These are phyloP conservation scores for Microdochium bolleyi DNA, from an alignment of 2,329 filamentous ascomycete genomes.

Conservation along the genomic window DNA sequence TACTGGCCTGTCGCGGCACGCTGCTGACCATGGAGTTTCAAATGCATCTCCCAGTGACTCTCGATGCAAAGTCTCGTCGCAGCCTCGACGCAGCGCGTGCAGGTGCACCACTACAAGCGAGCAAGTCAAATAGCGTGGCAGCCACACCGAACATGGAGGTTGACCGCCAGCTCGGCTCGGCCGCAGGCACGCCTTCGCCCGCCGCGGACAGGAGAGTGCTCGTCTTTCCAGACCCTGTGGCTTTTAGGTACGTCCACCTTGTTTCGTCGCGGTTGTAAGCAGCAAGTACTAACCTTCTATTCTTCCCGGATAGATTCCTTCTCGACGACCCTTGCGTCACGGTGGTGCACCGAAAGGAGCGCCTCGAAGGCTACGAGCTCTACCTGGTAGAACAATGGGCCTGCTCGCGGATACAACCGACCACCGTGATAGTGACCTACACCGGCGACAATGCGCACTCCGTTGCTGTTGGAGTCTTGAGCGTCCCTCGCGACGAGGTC, in stretches of 20 bases:
- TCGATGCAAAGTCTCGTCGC: neutral
- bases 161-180: neutral
- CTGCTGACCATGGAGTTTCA: neutral
- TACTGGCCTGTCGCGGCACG: neutral
- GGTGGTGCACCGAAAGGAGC: slow-evolving; percentile 63
- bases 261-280: neutral
- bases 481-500: slow-evolving; percentile 71
- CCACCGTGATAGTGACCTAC: slow-evolving; percentile 85
- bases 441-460: slow-evolving; percentile 77
- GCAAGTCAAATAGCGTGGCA: neutral
- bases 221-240: slow-evolving; percentile 51
- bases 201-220: slow-evolving; percentile 31
- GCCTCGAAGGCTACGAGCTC: slow-evolving; percentile 77
- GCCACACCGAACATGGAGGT: neutral
- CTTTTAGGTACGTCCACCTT: slow-evolving; percentile 35
- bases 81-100: neutral
- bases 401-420: slow-evolving; percentile 83
- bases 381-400: slow-evolving; percentile 98
- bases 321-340: slow-evolving; percentile 74
- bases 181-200: slow-evolving; percentile 12
- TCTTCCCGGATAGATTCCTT: slow-evolving; percentile 53
- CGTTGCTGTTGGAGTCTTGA: slow-evolving; percentile 72
- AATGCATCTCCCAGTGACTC: neutral
- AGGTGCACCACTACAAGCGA: neutral
- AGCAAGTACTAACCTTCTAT: neutral